Conservation (phyloP, 2,329 filamentous ascomycete species). For the Trichoderma sp. region DNA sequence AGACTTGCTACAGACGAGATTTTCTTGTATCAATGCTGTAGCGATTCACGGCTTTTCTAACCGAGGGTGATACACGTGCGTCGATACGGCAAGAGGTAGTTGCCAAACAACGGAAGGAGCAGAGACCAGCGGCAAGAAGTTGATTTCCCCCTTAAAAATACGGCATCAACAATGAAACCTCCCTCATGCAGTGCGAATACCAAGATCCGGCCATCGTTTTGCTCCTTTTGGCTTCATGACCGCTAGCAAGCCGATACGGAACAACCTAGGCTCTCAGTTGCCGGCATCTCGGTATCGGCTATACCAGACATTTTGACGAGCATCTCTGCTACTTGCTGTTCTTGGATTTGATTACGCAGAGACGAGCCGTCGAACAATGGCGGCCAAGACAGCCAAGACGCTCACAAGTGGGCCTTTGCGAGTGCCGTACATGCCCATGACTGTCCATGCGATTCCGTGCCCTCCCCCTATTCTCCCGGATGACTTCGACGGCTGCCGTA, state of each 20-base stretch:
- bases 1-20: neutral
- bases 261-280: neutral
- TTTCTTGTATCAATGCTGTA: neutral
- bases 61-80: slow-evolving; percentile 13
- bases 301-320: neutral
- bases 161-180: neutral
- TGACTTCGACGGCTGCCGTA: slow-evolving; percentile 30
- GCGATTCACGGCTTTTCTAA: slow-evolving; percentile 2
- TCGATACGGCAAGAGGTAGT: neutral
- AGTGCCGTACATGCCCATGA: slow-evolving; percentile 32
- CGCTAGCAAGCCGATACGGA: neutral
- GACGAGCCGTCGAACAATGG: slow-evolving; percentile 7
- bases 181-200: neutral
- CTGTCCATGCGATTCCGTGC: slow-evolving; percentile 29
- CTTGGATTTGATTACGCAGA: neutral
- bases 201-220: neutral
- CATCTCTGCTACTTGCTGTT: neutral
- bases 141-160: neutral
- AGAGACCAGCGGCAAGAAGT: neutral
- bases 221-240: neutral
- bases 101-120: slow-evolving; percentile 22
- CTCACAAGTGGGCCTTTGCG: slow-evolving; percentile 25
- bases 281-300: neutral
- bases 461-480: slow-evolving; percentile 28
- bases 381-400: slow-evolving; percentile 18